Evolutionary conservation across 2,329 filamentous ascomycete species (phyloP).

Genomic region (Microsporum audouinii): DNA sequence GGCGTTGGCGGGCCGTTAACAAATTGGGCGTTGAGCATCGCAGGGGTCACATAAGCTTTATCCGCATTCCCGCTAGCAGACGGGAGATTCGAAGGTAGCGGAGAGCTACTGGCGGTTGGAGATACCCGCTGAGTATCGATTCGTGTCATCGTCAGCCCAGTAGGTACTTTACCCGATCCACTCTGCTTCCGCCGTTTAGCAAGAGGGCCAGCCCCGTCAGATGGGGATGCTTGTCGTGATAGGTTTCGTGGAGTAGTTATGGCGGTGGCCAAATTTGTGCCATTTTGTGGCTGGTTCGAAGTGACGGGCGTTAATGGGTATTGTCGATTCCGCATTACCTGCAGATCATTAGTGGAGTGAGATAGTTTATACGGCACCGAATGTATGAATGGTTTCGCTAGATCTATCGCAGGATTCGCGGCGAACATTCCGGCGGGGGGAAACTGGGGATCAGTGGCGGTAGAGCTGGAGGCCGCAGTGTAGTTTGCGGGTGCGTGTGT

Average conservation of each 20-base stretch:
- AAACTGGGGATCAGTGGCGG: constrained; percentile 30
- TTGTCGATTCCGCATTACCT: constrained; percentile 45
- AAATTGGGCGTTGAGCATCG: constrained; percentile 39
- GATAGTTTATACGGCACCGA: constrained; percentile 43
- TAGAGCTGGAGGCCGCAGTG: constrained; percentile 25
- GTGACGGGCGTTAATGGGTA: constrained; percentile 30
- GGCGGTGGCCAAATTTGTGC: constrained; percentile 32
- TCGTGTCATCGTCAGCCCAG: constrained; percentile 68
- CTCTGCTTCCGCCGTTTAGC: constrained; percentile 77
- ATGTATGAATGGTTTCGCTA: constrained; percentile 23
- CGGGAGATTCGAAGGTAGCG: constrained; percentile 31
- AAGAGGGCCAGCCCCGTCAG: constrained; percentile 50
- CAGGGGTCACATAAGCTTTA: constrained; percentile 36
- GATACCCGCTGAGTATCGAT: constrained; percentile 49
- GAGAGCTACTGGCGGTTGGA: constrained; percentile 30
- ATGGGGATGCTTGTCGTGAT: constrained; percentile 64
- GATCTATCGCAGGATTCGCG: constrained; percentile 24
- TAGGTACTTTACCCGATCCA: constrained; percentile 56
- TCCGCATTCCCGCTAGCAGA: constrained; percentile 31
- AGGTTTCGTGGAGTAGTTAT: constrained; percentile 49
- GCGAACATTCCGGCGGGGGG: constrained; percentile 36
- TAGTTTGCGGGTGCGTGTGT: constrained; percentile 48
- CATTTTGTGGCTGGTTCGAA: constrained; percentile 28
- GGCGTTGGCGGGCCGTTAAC: constrained; percentile 55
- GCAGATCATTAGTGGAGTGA: constrained; percentile 53